Conservation (phyloP, 1,284 basidiomycete species). For the Sporisorium scitamineum region DNA sequence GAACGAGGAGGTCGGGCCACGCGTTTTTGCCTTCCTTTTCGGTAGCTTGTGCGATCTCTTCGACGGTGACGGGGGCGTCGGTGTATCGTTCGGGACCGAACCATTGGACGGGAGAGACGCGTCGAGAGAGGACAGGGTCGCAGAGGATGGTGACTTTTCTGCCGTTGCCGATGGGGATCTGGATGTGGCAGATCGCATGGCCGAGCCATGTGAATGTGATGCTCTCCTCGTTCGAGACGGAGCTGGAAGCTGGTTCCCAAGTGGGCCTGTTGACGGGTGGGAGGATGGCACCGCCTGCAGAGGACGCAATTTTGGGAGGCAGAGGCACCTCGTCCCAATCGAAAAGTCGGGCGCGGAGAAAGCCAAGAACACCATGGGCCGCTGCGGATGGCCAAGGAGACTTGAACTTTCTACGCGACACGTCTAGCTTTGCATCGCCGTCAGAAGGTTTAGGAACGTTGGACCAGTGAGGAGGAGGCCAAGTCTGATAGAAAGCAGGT, state of each 20-base stretch:
- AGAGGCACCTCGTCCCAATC: conserved; percentile 57
- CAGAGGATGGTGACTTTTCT: conserved; percentile 43
- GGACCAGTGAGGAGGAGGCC: conserved; percentile 52
- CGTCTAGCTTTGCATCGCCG: conserved; percentile 7
- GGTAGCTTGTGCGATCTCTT: conserved; percentile 37
- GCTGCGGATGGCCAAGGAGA: conserved; percentile 55
- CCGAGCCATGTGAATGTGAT: conserved; percentile 60
- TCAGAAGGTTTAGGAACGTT: conserved; percentile 20
- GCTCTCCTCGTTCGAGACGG: conserved; percentile 1
- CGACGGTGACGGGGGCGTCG: conserved; percentile 49
- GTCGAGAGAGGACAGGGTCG: conserved; percentile 54
- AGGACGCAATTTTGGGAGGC: conserved; percentile 32
- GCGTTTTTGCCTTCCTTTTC: conserved; percentile 29
- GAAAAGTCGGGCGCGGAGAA: conserved; percentile 49
- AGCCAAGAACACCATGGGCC: conserved; percentile 31
- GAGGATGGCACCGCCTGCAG: conserved; percentile 16
- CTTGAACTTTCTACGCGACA: conserved; percentile 31
- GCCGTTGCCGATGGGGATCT: conserved; percentile 43
- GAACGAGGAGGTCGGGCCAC: conserved; percentile 55
- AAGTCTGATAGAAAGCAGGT: conserved; percentile 47
- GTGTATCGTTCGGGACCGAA: conserved; percentile 56
- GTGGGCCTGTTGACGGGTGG: conserved; percentile 41
- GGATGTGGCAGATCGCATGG: conserved; percentile 54
- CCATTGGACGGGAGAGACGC: conserved; percentile 58
- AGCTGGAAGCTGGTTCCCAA: conserved; percentile 14